Base-by-base conservation (phyloP, 805 yeast genomes). In the Yamadazyma tumulicola region DNA sequence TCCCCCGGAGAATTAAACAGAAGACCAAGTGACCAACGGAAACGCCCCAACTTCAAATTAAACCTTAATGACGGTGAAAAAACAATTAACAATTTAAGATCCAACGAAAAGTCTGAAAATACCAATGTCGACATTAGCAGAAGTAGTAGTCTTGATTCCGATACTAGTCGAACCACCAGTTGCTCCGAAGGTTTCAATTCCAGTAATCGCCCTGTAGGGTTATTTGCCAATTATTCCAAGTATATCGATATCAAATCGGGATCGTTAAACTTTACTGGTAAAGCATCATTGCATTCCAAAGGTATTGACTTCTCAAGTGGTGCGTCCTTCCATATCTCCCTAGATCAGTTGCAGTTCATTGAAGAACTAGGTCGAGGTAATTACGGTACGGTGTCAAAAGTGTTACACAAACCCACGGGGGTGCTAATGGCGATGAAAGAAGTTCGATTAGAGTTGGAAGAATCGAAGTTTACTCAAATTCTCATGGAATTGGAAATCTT, bases 351-450 rank as follows among this genome's bases (percentile, higher is more conserved):
- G 37, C 83, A 83, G 49, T 78, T 84, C 44, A 68, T 86, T 38
- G 95, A 83, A 33, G 97, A 91, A 59, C 66, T 93, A 29, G 98
- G 98, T 2, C 76, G 91, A 30, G 98, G 98, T 7, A 93, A 93
- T 61, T 93, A 93, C 59, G 98, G 98, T 35, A 85, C 95, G 1
- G 98, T 93, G 6, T 77, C 89, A 15, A 89, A 88, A 59, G 98
- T 91, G 3, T 64, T 86, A 28, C 97, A 93, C 59, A 86, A 81
- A 52, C 97, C 97, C 9, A 88, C 96, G 0, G 85, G 87, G 14
- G 84, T 91, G 13, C 62, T 79, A 13, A 88, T 93, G 97, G 97
- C 97, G 2, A 87, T 93, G 94, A 93, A 93, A 59, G 97, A 93
- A 57, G 96, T 93, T 29, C 69, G 96, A 35, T 65, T 93, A 29